These are phyloP conservation scores for Podaxis pistillaris DNA, from an alignment of 768 basidiomycete genomes.

Conservation along the genomic window DNA sequence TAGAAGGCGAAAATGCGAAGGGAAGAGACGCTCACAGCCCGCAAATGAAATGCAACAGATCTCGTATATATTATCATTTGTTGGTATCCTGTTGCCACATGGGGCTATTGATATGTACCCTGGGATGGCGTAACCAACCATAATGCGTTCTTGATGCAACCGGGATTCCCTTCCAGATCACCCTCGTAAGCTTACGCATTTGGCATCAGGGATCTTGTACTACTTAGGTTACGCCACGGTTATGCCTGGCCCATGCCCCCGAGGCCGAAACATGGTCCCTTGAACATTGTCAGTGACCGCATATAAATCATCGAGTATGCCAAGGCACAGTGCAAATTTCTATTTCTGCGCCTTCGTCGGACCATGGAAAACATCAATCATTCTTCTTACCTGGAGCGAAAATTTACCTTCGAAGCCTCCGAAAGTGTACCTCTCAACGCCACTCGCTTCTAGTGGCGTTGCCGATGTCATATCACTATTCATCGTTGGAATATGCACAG, in stretches of 20 bases:
- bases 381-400: background rate
- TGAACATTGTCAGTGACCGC: background rate
- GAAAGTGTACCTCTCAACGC: background rate
- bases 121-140: background rate
- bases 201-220: background rate
- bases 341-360: slow-evolving; percentile 4
- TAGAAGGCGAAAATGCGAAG: background rate
- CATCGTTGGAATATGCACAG: background rate
- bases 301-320: background rate
- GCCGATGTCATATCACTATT: background rate
- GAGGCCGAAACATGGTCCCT: background rate
- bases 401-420: background rate
- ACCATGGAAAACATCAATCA: background rate
- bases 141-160: background rate
- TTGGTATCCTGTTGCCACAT: slow-evolving; percentile 7
- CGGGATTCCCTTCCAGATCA: background rate
- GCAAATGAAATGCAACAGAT: slow-evolving; percentile 2
- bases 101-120: slow-evolving; percentile 4
- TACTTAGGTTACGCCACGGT: background rate
- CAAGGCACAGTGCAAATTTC: background rate
- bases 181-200: background rate
- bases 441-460: background rate
- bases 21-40: background rate
- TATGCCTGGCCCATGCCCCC: background rate
- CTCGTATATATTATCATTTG: slow-evolving; percentile 2